Evolutionary conservation across 2,329 filamentous ascomycete genomes (phyloP).

Genomic region (Penicillium sumatraense): DNA sequence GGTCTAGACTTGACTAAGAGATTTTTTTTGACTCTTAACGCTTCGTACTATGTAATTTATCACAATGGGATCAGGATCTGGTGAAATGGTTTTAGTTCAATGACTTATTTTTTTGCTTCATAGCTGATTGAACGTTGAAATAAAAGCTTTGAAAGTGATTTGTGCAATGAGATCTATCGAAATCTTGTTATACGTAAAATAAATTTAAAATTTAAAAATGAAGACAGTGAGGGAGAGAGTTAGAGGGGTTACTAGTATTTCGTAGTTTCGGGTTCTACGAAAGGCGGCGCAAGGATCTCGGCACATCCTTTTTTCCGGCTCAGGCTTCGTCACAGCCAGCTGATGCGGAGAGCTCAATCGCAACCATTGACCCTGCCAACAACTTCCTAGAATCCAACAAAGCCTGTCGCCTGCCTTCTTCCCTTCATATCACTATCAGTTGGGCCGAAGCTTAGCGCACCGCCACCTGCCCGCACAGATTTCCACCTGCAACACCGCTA

Average conservation of each 20-base stretch:
- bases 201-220: too few species aligned
- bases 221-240: background rate
- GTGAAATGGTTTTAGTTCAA: background rate
- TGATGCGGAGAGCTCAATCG: slow-evolving; percentile 29
- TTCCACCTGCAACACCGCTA: slow-evolving; percentile 6
- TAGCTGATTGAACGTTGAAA: background rate
- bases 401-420: slow-evolving; percentile 3
- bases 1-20: slow-evolving; percentile 16
- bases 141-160: background rate
- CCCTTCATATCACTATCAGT: background rate
- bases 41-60: slow-evolving; percentile 15
- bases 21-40: background rate
- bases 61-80: slow-evolving; percentile 6
- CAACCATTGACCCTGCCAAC: slow-evolving; percentile 16
- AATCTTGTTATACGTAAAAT: background rate
- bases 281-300: slow-evolving; percentile 12
- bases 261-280: too few species aligned
- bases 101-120: slow-evolving; percentile 1
- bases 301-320: slow-evolving; percentile 28
- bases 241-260: background rate
- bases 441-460: background rate
- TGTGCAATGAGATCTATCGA: background rate
- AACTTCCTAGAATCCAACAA: slow-evolving; percentile 11
- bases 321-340: slow-evolving; percentile 22
- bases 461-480: slow-evolving; percentile 9